Base-by-base conservation (phyloP, 169 alveolate species). In the Eimeria zaria region DNA sequence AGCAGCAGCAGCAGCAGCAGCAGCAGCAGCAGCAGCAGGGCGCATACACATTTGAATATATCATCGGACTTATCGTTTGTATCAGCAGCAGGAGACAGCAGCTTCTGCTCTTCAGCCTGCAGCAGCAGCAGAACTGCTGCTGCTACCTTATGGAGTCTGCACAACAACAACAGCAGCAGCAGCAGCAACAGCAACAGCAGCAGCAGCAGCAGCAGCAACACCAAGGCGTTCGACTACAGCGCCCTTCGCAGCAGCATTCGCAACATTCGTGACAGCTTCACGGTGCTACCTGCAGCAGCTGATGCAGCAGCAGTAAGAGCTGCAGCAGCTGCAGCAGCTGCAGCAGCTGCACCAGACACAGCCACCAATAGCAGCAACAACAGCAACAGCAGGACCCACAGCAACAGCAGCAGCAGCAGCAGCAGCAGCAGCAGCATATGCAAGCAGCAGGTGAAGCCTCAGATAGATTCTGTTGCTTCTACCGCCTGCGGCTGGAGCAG, bases 171-270 rank as follows among this genome's bases (percentile, higher is more conserved):
- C 74, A 64, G 74, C 74, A 64, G 39, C 74, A 64, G 39, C 67
- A 51, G 12, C 60, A 51, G 12, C 60, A 51, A 51, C 41, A 74
- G 20, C 84, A 74, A 36, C 41, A 69, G 41, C 89, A 83, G 58
- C 74, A 55, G 76, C 74, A 55, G 91, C 91, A 48, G 91, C 91
- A 83, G 60, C 71, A 83, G 55, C 91, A 83, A 55, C 74, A 83
- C 36, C 91, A 83, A 83, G 16, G 91, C 76, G 18, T 83, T 83
- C 53, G 91, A 83, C 76, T 83, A 83, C 76, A n/a, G 91, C 62
- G 76, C 76, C 71, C 91, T 83, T 16, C 91, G 91, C 76, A 83
- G 74, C 91, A 83, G 91, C 91, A 83, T 83, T 55, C 91, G 91
- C 74, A 83, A 58, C 53, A 83, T 83, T 46, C 91, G 91, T 11